A percentile compares a stretch with the other conserved stretches of the same genome.
These are phyloP conservation scores for Cyclocybe cylindracea DNA, from an alignment of 768 basidiomycete genomes.

Conservation along the genomic window DNA sequence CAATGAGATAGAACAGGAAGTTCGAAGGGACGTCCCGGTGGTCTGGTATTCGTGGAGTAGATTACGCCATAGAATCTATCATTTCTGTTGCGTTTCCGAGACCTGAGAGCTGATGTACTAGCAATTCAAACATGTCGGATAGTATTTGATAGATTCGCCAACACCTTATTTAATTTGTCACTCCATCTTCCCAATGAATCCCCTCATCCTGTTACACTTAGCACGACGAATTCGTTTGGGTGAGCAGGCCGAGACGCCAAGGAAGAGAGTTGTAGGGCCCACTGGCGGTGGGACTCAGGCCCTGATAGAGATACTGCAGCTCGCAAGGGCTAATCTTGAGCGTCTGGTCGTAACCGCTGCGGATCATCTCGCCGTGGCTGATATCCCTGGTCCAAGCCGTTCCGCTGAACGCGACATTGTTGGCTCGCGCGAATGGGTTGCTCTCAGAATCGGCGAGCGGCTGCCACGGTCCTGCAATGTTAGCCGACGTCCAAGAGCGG, in stretches of 20 bases:
- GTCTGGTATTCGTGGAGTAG: too few species aligned
- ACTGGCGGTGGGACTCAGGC: conserved; percentile 5
- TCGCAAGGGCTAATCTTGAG: conserved; percentile 15
- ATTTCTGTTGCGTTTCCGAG: too few species aligned
- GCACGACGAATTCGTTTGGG: conserved; percentile 15
- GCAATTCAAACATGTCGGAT: too few species aligned
- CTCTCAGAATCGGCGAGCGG: conserved; percentile 8
- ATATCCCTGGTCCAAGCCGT: conserved; percentile 5
- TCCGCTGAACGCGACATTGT: conserved; percentile 15
- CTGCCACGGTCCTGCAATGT: conserved; percentile 11
- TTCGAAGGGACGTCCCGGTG: too few species aligned
- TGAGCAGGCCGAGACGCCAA: conserved; percentile 12
- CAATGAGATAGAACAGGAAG: too few species aligned
- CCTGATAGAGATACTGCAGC: conserved; percentile 17
- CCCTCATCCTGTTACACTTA: neutral
- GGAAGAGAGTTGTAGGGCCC: conserved; percentile 13
- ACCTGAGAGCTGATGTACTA: too few species aligned
- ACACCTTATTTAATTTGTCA: too few species aligned
- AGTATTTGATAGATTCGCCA: too few species aligned
- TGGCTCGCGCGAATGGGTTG: conserved; percentile 17
- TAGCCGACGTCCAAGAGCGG: conserved; percentile 15
- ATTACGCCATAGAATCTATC: too few species aligned
- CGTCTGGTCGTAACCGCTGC: conserved; percentile 14
- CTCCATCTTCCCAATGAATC: too few species aligned
- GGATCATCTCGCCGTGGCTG: conserved; percentile 15